Base-by-base conservation (phyloP, 2,329 filamentous ascomycete species). In the Colletotrichum scovillei region DNA sequence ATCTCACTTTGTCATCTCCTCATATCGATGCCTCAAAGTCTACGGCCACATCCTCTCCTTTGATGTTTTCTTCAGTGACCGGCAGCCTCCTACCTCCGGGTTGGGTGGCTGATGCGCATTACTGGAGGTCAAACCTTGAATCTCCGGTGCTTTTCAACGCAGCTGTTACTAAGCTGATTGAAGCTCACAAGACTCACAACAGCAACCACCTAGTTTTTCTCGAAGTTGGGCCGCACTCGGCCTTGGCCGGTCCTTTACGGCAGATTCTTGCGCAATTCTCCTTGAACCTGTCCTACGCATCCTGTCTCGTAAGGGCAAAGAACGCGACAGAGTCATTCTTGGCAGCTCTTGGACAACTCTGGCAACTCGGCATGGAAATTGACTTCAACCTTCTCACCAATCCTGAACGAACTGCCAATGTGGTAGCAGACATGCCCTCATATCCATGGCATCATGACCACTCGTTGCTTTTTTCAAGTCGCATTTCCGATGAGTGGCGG, bases 281-380 rank as follows among this genome's bases (percentile, higher is more conserved):
- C 12, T 42, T 38, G 53, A 67, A 28, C 74, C 8, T 59, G 60
- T 19, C 81, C 57, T 88, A 88, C 68, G 79, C 81, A 4, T 82
- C 85, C 0, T 80, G 82, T 0, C 85, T 93, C 2, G 77, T 88
- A 2, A 86, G 89, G 38, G 86, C 88, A 22, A 85, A 88, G 62
- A 81, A 88, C 62, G 85, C 86, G 1, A 85, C 86, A 1, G 82
- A 85, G 16, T 82, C 83, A 0, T 82, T 84, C 1, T 77, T 86
- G 28, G 83, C 87, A 35, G 78, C 86, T 1, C 84, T 86, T 1
- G 72, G 72, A 8, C 66, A 67, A 28, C 58, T 74, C 16, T 72
- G 38, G 38, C 78, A 79, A 14, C 84, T 84, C 58, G 87, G 87
- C 1, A 28, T 69, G 5, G 22, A 60, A 1, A 28, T 65, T 2